A percentile compares a stretch with the other conserved stretches of the same genome.
Evolutionary conservation across 2,329 filamentous ascomycete genomes (phyloP).

Genomic region (Diaporthe helianthi): DNA sequence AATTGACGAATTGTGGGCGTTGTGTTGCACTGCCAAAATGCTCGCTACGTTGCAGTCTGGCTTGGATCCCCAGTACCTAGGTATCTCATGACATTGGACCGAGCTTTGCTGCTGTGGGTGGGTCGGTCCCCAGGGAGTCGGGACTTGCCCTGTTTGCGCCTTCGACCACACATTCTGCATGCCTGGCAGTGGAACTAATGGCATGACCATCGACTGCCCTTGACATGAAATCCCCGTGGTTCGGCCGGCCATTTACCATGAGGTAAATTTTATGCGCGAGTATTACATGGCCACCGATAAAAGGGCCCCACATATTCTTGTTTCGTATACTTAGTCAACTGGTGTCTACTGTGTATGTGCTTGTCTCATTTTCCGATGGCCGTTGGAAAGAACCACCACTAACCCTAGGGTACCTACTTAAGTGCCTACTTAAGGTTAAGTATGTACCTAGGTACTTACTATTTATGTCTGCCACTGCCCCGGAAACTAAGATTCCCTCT

Average conservation of each 20-base stretch:
- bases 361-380: no score
- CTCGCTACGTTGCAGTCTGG: conserved; percentile 7
- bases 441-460: background rate
- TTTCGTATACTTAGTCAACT: background rate
- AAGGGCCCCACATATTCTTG: background rate
- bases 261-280: conserved; percentile 19
- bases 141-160: conserved; percentile 16
- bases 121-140: conserved; percentile 5
- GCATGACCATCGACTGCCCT: conserved; percentile 13
- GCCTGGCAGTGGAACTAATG: background rate
- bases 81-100: conserved; percentile 15
- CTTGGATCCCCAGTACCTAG: background rate
- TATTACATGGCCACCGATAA: conserved; percentile 9
- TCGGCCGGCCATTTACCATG: conserved; percentile 1
- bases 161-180: background rate
- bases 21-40: background rate
- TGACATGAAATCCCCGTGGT: conserved; percentile 6
- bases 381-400: background rate
- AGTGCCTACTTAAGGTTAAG: no score
- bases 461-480: background rate
- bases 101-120: conserved; percentile 13
- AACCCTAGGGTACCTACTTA: no score
- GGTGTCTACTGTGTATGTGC: no score
- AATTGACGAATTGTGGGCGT: background rate
- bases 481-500: background rate